phyloP scores from a whole-genome alignment of 768 basidiomycete genomes.

The Trametes gibbosa region DNA sequence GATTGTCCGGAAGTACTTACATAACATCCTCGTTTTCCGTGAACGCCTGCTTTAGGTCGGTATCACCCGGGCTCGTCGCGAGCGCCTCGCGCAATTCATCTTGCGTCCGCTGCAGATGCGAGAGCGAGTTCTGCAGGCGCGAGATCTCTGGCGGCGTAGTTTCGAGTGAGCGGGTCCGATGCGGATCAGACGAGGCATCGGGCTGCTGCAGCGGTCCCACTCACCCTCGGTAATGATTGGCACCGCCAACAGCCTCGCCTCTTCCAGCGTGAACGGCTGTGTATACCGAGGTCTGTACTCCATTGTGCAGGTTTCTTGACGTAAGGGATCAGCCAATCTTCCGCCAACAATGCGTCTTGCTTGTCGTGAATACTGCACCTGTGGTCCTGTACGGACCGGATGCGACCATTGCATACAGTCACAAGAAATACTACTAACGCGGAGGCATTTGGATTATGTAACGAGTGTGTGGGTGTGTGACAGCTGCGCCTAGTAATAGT shows the following conservation, averaged over 20 bases:
- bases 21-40: constrained; percentile 75
- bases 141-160: constrained; percentile 57
- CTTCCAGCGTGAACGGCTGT: constrained; percentile 72
- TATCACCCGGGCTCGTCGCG: constrained; percentile 40
- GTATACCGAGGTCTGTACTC: constrained; percentile 63
- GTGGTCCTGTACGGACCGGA: not conserved
- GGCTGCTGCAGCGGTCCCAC: not conserved
- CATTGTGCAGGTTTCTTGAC: constrained; percentile 36
- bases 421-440: too few species aligned
- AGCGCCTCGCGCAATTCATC: constrained; percentile 48
- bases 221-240: constrained; percentile 70
- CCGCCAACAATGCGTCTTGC: not conserved
- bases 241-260: constrained; percentile 65
- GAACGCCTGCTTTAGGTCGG: constrained; percentile 56
- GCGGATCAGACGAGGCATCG: not conserved
- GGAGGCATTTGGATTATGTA: constrained; percentile 8
- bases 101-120: constrained; percentile 63
- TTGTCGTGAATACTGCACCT: not conserved
- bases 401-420: not conserved
- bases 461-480: constrained; percentile 11
- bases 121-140: constrained; percentile 70
- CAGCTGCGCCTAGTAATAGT: not conserved
- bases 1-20: constrained; percentile 36
- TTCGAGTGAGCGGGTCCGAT: not conserved
- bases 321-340: not conserved